Percentiles rank a stretch among this genome's conserved stretches.
Conservation (phyloP, 352 stramenopile genomes). For the Globisporangium apiculatum region DNA sequence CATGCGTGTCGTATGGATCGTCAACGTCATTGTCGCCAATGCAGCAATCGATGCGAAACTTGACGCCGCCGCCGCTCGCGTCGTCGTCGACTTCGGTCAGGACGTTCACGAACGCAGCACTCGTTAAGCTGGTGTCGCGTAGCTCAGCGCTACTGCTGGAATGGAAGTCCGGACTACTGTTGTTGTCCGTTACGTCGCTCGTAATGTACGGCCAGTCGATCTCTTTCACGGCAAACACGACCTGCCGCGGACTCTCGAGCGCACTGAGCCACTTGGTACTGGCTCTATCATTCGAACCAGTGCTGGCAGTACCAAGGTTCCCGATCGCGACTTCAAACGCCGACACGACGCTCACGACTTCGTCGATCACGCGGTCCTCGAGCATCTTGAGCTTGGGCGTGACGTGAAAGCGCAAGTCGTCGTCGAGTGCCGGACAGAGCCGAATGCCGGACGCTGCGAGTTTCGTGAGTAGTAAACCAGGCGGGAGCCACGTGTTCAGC, state of each 20-base stretch:
- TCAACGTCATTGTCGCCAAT: conserved; percentile 9
- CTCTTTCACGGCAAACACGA: conserved; percentile 70
- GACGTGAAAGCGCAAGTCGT: conserved; percentile 27
- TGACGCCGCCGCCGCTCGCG: conserved; percentile 47
- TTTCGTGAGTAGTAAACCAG: conserved; percentile 49
- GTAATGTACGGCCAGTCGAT: conserved; percentile 74
- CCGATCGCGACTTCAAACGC: conserved; percentile 53
- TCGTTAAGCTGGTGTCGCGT: conserved; percentile 17
- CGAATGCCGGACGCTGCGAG: conserved; percentile 53
- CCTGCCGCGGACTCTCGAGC: conserved; percentile 39
- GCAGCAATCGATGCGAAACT: conserved; percentile 61
- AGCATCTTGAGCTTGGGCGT: conserved; percentile 50
- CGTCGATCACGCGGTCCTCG: conserved; percentile 64
- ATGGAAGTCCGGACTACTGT: conserved; percentile 10
- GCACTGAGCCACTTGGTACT: conserved; percentile 20
- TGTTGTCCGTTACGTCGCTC: conserved; percentile 2
- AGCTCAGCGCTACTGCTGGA: neutral
- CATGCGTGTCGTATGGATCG: conserved; percentile 55
- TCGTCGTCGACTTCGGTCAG: conserved; percentile 66
- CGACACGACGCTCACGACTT: conserved; percentile 57
- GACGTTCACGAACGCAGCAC: conserved; percentile 44
- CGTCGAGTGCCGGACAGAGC: conserved; percentile 38
- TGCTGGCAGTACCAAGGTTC: conserved; percentile 21
- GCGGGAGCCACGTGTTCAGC: conserved; percentile 27
- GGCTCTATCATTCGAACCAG: neutral